phyloP scores from a whole-genome alignment of 192 early-diverging fungal genomes.

The Rhizophagus clarus region DNA sequence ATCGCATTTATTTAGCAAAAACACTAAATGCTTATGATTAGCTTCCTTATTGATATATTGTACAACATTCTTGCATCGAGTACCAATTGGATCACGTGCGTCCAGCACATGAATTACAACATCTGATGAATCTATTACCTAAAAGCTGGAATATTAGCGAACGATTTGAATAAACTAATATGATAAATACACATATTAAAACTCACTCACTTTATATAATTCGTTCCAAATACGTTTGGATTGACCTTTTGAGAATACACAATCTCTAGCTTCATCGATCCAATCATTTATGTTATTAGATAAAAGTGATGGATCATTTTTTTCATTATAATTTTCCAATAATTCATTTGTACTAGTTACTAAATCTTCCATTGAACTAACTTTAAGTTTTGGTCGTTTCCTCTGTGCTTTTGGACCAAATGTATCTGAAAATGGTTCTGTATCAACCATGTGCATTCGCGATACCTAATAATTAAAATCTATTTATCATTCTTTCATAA shows the following conservation, averaged over 20 bases:
- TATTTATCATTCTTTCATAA: background rate
- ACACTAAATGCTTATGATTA: constrained; percentile 94
- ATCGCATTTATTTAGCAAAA: constrained; percentile 98
- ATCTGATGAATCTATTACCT: constrained; percentile 95
- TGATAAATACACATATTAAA: background rate
- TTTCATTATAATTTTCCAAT: constrained; percentile 63
- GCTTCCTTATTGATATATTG: constrained; percentile 90
- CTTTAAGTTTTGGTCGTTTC: constrained; percentile 86
- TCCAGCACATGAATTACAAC: constrained; percentile 95
- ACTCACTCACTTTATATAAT: constrained; percentile 80
- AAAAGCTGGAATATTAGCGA: background rate
- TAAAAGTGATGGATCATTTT: constrained; percentile 69
- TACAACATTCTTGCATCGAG: constrained; percentile 91
- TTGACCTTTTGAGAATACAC: constrained; percentile 91
- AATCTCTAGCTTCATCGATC: constrained; percentile 77
- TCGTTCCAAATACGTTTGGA: constrained; percentile 99
- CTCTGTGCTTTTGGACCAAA: constrained; percentile 96
- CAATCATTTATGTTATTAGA: constrained; percentile 76
- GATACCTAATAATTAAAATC: constrained; percentile 5
- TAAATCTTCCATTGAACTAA: constrained; percentile 79
- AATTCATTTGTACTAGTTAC: constrained; percentile 66
- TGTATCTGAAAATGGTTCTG: constrained; percentile 87
- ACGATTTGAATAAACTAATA: background rate
- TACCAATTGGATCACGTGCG: constrained; percentile 97
- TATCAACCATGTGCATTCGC: constrained; percentile 91